Base-by-base conservation (phyloP, 2,329 filamentous ascomycete species). In the Xylariaceae sp. region DNA sequence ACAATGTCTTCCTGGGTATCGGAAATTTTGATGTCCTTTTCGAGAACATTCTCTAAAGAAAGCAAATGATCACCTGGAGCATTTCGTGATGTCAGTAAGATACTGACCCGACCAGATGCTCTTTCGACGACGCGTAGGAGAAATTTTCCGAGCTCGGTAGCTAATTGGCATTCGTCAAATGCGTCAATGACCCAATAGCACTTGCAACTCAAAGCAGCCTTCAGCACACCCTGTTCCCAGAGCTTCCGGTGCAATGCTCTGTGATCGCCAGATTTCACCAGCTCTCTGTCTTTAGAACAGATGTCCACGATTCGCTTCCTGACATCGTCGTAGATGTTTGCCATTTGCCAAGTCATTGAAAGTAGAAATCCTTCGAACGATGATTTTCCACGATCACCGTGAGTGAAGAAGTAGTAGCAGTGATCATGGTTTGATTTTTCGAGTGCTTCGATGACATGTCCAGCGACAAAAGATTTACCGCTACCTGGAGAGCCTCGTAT, bases 381-480 rank as follows among this genome's bases (percentile, higher is more conserved):
- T 3, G 63, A 63, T 33, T 66, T 68, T 1, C 54, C 53, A 12
- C 50, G 61, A 17, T 70, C 62, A 3, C 63, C 61, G 42, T 66
- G 47, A 36, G 61, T 66, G 55, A 73, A 72, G 55, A 72, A 72
- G 51, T 65, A 71, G 50, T 65, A 72, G 33, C 57, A 61, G 51
- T 62, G 69, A 3, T 48, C 17, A 0, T 44, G 33, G 6, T 48
- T 50, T 2, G 51, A 45, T 1, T 57, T 39, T 5, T 55, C 31
- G 0, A 71, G 50, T 3, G 63, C 14, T 9, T 63, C 58, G 31
- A 69, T 54, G 1, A 63, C 48, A 47, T 63, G 63, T n/a, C 61
- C 60, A 5, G 65, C 53, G 1, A 70, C 59, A 31, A 67, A 59
- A 0, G 69, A 68, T 57, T 72, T 72, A 7, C 69, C 69, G 10